phyloP scores from a whole-genome alignment of 208 protist genomes.

The Leishmania major region DNA sequence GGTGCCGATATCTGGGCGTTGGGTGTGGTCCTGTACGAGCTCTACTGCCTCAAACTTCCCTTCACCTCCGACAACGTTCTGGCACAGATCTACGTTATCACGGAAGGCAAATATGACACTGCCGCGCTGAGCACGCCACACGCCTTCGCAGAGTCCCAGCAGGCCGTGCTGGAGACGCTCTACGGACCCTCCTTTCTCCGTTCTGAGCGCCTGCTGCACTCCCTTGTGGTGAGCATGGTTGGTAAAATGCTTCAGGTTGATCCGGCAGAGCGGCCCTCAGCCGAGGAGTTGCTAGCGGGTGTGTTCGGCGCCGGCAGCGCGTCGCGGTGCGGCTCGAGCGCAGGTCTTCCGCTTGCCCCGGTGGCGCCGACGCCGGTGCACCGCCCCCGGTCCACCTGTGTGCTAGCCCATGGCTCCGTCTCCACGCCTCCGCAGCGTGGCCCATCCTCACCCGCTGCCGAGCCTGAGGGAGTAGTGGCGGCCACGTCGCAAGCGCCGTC shows the following conservation, averaged over 20 bases:
- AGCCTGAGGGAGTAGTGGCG: neutral
- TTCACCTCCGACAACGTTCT: slow-evolving; percentile 86
- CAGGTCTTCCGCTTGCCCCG: slow-evolving; percentile 4
- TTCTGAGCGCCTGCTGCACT: slow-evolving; percentile 62
- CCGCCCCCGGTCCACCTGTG: slow-evolving; percentile 6
- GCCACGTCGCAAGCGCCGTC: neutral
- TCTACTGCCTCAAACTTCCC: slow-evolving; percentile 81
- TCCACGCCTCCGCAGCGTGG: neutral
- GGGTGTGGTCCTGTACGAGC: slow-evolving; percentile 86
- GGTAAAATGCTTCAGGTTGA: slow-evolving; percentile 65
- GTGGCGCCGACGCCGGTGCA: slow-evolving; percentile 12
- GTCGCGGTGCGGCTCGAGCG: slow-evolving; percentile 20
- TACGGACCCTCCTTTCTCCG: slow-evolving; percentile 55
- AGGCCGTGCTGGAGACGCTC: slow-evolving; percentile 27
- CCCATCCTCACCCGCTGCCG: neutral
- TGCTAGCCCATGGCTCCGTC: neutral
- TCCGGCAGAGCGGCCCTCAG: slow-evolving; percentile 52
- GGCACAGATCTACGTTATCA: slow-evolving; percentile 84
- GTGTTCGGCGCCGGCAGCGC: slow-evolving; percentile 43
- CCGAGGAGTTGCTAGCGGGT: slow-evolving; percentile 53
- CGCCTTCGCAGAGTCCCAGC: slow-evolving; percentile 43
- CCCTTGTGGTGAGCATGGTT: slow-evolving; percentile 65
- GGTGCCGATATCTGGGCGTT: slow-evolving; percentile 86
- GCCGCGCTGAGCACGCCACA: slow-evolving; percentile 47
- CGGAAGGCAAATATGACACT: slow-evolving; percentile 78